Evolutionary conservation across 768 basidiomycete species (phyloP).

Genomic region (Mycena maculata): DNA sequence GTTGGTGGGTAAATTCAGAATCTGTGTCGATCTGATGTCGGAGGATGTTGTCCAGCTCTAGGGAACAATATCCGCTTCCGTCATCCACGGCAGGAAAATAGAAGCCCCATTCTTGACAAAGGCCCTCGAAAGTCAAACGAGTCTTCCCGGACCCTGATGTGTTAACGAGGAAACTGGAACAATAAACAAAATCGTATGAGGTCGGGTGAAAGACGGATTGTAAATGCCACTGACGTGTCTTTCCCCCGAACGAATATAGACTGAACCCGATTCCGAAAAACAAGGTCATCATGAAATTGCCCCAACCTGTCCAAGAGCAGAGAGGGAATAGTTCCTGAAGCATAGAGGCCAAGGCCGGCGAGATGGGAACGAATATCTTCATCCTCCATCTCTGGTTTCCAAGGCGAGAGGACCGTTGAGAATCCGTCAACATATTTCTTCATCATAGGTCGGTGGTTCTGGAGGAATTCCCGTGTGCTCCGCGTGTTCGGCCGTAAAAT

Average conservation of each 20-base stretch:
- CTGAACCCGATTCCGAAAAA: background rate
- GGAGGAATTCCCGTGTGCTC: background rate
- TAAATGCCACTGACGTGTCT: background rate
- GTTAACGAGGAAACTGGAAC: constrained; percentile 1
- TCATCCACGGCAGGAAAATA: background rate
- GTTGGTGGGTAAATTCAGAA: background rate
- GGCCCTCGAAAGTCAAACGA: background rate
- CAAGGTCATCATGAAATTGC: background rate
- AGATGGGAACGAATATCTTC: background rate
- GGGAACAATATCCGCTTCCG: background rate
- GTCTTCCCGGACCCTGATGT: constrained; percentile 9
- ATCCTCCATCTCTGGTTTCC: background rate
- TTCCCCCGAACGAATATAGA: background rate
- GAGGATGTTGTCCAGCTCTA: background rate
- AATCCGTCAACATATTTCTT: background rate
- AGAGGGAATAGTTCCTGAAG: background rate
- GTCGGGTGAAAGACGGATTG: background rate
- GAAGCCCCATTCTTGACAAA: constrained; percentile 8
- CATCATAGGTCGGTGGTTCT: background rate
- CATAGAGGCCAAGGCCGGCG: background rate
- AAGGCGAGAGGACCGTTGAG: background rate
- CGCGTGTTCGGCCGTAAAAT: background rate
- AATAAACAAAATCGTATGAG: too few relatives aligned
- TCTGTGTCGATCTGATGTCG: background rate
- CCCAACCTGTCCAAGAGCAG: background rate